Evolutionary conservation across 2,329 filamentous ascomycete genomes (phyloP), one percentile per base, ranked within the genome.

Genomic region (Cladosporium phlei): DNA sequence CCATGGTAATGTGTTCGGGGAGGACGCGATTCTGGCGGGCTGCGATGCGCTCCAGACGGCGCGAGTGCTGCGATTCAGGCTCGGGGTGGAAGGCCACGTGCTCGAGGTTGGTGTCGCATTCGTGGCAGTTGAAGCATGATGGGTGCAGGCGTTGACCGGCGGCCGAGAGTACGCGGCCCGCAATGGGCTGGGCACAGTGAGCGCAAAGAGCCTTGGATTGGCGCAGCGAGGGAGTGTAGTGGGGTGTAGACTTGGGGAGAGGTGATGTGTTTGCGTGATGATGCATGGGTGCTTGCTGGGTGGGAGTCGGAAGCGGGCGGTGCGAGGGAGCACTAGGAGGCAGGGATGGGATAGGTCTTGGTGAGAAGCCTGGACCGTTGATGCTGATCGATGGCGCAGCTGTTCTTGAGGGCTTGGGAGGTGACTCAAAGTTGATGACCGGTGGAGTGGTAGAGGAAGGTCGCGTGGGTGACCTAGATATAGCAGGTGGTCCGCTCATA

Each of bases 1-100:
- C 83, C 2, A 76, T 76, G 67, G 78, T 79, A 71, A 22, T 78
- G 79, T 2, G 81, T 40, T 76, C 71, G 49, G 86, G 83, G n/a
- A 45, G 16, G 5, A 27, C 22, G 14, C 70, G 71, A 4, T 55
- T 52, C 54, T 83, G 77, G 19, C 85, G 80, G 19, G 78, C 76
- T 22, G 69, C 72, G 57, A 90, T 88, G n/a, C 86, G 80, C 22
- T 82, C 79, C 1, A 95, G 70, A 20, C 93, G 83, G 40, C 84
- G 84, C 2, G 69, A 69, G 34, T 88, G 85, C 55, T 81, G 78
- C 32, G 75, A 69, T 7, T 88, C 80, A 0, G 93, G 93, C 66
- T 98, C 93, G 0, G 89, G 88, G 56, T 93, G 95, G 66, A 98
- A 97, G 58, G 95, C 93, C 48, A 98, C 86, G 46, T 89, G 91